Evolutionary conservation across 768 basidiomycete species (phyloP).

Genomic region (Lentinula aciculospora): DNA sequence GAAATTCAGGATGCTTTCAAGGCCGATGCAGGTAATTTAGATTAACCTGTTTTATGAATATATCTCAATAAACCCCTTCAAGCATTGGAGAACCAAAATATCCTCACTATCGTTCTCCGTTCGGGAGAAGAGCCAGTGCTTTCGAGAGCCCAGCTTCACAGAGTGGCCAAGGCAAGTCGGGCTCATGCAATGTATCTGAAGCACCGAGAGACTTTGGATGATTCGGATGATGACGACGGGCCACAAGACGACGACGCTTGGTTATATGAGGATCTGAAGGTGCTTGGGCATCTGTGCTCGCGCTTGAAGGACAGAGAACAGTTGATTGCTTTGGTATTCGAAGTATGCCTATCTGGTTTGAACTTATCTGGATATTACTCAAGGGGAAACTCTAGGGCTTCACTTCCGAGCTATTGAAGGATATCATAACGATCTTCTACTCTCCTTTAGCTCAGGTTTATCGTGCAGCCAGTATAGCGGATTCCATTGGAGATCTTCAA

Average conservation of each 20-base stretch:
- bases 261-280: conserved; percentile 87
- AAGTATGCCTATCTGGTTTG: conserved; percentile 43
- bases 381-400: conserved; percentile 56
- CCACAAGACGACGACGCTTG: conserved; percentile 94
- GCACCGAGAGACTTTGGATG: conserved; percentile 51
- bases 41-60: background rate
- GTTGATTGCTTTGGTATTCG: conserved; percentile 89
- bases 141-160: conserved; percentile 72
- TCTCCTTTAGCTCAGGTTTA: conserved; percentile 95
- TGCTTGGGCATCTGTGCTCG: conserved; percentile 75
- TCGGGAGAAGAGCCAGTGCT: conserved; percentile 72
- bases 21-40: conserved; percentile 66
- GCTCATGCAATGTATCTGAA: conserved; percentile 75
- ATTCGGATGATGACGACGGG: conserved; percentile 92
- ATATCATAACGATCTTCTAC: conserved; percentile 99
- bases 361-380: background rate
- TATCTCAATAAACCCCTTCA: background rate
- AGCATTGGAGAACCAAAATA: conserved; percentile 67
- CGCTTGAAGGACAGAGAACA: conserved; percentile 85
- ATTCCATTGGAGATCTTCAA: conserved; percentile 88
- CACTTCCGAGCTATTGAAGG: conserved; percentile 92
- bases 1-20: conserved; percentile 86
- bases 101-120: conserved; percentile 77
- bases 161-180: conserved; percentile 70
- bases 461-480: conserved; percentile 93